Conservation (phyloP, 345 rosid species). For the Schrenkiella parvula region DNA sequence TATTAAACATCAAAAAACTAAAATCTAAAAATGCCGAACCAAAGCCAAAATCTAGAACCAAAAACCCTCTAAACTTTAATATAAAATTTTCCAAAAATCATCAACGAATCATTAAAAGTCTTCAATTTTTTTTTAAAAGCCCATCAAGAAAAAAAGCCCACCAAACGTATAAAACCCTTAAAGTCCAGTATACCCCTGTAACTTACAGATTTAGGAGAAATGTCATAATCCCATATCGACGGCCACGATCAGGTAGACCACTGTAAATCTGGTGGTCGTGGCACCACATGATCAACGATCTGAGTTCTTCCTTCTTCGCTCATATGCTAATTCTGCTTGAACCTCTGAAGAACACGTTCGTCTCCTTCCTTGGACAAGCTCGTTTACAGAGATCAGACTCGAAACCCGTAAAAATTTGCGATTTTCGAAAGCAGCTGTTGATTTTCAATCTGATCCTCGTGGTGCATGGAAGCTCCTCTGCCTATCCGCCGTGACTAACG, state of each 20-base stretch:
- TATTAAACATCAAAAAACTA: no score
- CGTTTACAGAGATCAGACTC: conserved; percentile 1
- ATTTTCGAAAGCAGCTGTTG: neutral
- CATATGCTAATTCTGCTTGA: conserved; percentile 1
- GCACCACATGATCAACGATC: conserved; percentile 30
- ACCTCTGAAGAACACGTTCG: conserved; percentile 12
- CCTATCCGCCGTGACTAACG: conserved; percentile 32
- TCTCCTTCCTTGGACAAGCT: neutral
- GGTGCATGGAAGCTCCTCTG: conserved; percentile 44
- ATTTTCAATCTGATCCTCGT: conserved; percentile 7
- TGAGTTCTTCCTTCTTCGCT: conserved; percentile 27
- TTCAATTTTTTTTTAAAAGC: no score
- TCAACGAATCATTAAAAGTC: no score
- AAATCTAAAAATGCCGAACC: no score
- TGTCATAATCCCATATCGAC: conserved; percentile 8
- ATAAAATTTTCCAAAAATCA: no score
- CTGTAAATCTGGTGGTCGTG: conserved; percentile 14
- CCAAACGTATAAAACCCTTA: neutral
- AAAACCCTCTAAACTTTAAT: no score
- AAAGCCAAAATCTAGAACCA: no score
- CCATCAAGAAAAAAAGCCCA: neutral
- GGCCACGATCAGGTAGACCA: conserved; percentile 25
- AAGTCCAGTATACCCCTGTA: neutral
- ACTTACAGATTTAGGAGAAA: neutral
- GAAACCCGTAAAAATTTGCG: neutral